Percentiles rank a stretch among this genome's conserved stretches.
Evolutionary conservation across 169 alveolate genomes (phyloP).

Genomic region (Cryptosporidium baileyi): DNA sequence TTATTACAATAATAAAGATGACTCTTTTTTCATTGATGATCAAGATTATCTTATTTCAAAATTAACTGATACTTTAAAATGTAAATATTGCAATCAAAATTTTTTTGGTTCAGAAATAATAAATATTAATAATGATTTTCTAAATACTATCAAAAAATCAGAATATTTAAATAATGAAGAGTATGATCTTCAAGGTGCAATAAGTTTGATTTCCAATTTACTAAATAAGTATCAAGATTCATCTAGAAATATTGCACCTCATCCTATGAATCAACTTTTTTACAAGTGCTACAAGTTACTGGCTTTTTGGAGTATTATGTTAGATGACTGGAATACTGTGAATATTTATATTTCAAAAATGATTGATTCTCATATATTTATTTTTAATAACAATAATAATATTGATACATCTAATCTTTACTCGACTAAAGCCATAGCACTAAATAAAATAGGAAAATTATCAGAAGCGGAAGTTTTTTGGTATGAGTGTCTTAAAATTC

Average conservation of each 20-base stretch:
- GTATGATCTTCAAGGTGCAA: slow-evolving; percentile 5
- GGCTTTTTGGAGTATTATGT: slow-evolving; percentile 39
- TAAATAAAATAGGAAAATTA: neutral
- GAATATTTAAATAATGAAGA: slow-evolving; percentile 1
- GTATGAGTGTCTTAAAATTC: neutral
- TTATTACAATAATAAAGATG: neutral
- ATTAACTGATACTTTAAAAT: slow-evolving; percentile 5
- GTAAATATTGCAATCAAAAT: slow-evolving; percentile 5
- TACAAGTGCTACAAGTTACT: slow-evolving; percentile 47
- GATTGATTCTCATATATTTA: slow-evolving; percentile 7
- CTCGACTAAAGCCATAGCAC: slow-evolving; percentile 52
- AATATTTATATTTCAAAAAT: slow-evolving; percentile 4
- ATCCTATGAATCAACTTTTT: slow-evolving; percentile 15
- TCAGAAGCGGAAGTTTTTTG: slow-evolving; percentile 18
- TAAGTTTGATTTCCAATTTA: neutral
- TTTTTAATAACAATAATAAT: neutral
- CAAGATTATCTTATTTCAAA: slow-evolving; percentile 32
- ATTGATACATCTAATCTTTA: slow-evolving; percentile 26
- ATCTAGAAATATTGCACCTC: neutral
- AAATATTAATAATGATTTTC: slow-evolving; percentile 1
- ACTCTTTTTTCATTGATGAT: slow-evolving; percentile 6
- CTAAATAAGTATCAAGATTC: slow-evolving; percentile 11
- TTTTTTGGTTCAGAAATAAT: slow-evolving; percentile 39
- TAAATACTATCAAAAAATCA: neutral
- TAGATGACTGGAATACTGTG: slow-evolving; percentile 23